phyloP scores from a whole-genome alignment of 2,329 filamentous ascomycete species.

The Diatrype stigma region DNA sequence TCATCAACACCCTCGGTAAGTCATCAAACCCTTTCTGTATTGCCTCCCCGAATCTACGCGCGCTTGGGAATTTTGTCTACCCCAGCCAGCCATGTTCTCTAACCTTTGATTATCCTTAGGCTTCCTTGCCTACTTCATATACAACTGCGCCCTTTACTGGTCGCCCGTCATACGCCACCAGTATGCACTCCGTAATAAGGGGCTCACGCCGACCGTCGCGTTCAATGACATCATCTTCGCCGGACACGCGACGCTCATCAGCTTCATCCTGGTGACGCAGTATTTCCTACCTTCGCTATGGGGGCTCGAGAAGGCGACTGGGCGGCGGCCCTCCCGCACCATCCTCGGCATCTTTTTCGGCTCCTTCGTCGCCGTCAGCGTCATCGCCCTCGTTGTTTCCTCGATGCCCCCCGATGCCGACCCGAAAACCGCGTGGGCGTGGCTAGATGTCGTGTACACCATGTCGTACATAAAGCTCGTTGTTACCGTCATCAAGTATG shows the following conservation, averaged over 20 bases:
- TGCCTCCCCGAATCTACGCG: not conserved
- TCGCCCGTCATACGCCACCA: conserved; percentile 73
- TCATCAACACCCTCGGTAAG: conserved; percentile 62
- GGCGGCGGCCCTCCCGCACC: conserved; percentile 52
- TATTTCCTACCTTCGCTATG: conserved; percentile 68
- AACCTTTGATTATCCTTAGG: conserved; percentile 35
- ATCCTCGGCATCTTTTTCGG: conserved; percentile 69
- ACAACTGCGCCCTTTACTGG: conserved; percentile 72
- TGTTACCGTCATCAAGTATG: conserved; percentile 88
- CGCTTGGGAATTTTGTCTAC: too few relatives aligned
- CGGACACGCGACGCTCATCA: conserved; percentile 71
- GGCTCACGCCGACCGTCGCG: conserved; percentile 76
- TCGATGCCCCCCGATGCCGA: conserved; percentile 32
- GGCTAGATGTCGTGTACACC: conserved; percentile 61
- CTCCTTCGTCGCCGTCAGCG: conserved; percentile 52
- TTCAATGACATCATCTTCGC: conserved; percentile 91
- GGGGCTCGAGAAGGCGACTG: conserved; percentile 62
- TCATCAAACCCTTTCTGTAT: conserved; percentile 4
- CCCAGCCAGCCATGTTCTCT: too few relatives aligned
- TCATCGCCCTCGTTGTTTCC: conserved; percentile 43
- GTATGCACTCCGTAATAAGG: conserved; percentile 75
- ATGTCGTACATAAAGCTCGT: conserved; percentile 86
- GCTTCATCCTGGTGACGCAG: conserved; percentile 70
- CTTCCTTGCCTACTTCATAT: conserved; percentile 72
- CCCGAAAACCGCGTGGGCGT: conserved; percentile 50